These are phyloP conservation scores for Botrytis hyacinthi DNA, from an alignment of 2,329 filamentous ascomycete genomes.

Conservation along the genomic window DNA sequence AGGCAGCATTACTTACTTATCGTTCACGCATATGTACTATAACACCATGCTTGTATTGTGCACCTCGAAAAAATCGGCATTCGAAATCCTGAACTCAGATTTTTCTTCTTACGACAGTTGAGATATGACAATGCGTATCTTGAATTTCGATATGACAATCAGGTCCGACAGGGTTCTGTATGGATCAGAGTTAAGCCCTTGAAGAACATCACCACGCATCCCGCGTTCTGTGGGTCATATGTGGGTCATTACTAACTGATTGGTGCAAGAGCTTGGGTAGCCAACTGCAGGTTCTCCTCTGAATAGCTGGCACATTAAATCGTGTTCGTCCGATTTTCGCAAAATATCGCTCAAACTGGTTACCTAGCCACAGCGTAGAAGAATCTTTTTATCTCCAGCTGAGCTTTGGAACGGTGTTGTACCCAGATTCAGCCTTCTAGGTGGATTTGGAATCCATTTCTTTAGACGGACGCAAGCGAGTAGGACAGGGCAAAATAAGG, in stretches of 20 bases:
- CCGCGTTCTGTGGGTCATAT: not conserved
- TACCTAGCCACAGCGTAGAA: not conserved
- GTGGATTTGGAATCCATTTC: not conserved
- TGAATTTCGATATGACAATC: not conserved
- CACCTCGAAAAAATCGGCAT: not conserved
- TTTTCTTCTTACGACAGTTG: not conserved
- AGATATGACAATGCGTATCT: not conserved
- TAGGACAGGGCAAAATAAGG: not conserved
- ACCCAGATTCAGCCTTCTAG: slow-evolving; percentile 7
- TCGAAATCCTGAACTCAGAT: not conserved
- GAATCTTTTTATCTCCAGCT: slow-evolving; percentile 6
- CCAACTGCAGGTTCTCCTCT: not conserved
- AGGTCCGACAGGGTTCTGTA: not conserved
- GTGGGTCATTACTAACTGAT: not conserved
- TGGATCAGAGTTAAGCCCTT: not conserved
- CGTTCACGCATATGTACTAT: not conserved
- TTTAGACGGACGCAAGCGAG: slow-evolving; percentile 6
- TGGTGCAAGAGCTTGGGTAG: not conserved
- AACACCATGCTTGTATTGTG: not conserved
- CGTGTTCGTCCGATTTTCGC: not conserved
- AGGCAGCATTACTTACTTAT: not conserved
- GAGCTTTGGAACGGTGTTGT: not conserved
- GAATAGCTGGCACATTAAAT: not conserved
- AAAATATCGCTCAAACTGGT: not conserved
- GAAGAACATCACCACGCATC: not conserved